Conservation (phyloP, 2,329 filamentous ascomycete genomes). For the Arachnomyces sp. region DNA sequence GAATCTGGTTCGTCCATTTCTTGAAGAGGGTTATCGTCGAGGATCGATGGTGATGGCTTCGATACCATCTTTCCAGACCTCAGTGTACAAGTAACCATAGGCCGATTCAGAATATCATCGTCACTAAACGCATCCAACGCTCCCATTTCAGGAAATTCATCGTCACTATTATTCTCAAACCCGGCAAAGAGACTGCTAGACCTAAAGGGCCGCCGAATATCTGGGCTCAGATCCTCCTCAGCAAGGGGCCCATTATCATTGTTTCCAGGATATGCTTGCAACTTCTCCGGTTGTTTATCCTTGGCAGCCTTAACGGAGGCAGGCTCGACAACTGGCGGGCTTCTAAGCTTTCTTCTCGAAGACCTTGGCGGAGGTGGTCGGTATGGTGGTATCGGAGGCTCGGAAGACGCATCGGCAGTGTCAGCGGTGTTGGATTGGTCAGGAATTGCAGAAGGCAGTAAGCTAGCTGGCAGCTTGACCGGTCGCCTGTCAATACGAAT, state of each 20-base stretch:
- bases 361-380: constrained; percentile 28
- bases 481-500: constrained; percentile 76
- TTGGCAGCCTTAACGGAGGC: constrained; percentile 30
- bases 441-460: constrained; percentile 70
- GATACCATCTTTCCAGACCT: constrained; percentile 37
- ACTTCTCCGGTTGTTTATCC: constrained; percentile 33
- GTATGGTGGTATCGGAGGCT: constrained; percentile 27
- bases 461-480: constrained; percentile 65
- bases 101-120: constrained; percentile 38
- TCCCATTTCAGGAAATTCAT: constrained; percentile 23
- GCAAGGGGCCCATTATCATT: constrained; percentile 72
- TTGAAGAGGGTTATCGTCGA: constrained; percentile 27
- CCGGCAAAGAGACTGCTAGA: constrained; percentile 82
- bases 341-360: constrained; percentile 20
- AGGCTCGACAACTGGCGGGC: constrained; percentile 32
- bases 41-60: constrained; percentile 21
- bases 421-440: constrained; percentile 38
- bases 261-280: constrained; percentile 67
- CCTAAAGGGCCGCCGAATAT: constrained; percentile 62
- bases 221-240: constrained; percentile 44
- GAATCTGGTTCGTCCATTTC: constrained; percentile 33
- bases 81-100: constrained; percentile 37
- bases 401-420: constrained; percentile 13
- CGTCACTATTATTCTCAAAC: constrained; percentile 62
- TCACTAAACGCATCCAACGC: constrained; percentile 34